Evolutionary conservation across 768 basidiomycete genomes (phyloP).

Genomic region (Thelephora aurantiotincta): DNA sequence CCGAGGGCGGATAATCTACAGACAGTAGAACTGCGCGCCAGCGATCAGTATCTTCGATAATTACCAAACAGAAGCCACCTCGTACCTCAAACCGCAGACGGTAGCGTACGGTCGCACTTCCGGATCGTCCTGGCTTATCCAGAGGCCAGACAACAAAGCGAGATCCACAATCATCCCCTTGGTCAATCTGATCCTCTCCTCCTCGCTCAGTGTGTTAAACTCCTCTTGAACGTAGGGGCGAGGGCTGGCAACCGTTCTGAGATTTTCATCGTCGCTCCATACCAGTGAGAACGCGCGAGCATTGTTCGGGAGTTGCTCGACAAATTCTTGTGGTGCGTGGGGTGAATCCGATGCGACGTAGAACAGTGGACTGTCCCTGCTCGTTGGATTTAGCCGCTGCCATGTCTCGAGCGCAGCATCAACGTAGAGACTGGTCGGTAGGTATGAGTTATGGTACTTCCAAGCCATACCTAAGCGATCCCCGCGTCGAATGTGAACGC

Average conservation of each 20-base stretch:
- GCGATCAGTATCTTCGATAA: neutral
- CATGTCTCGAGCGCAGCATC: conserved; percentile 28
- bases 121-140: conserved; percentile 28
- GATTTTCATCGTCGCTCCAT: conserved; percentile 24
- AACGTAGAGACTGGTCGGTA: conserved; percentile 37
- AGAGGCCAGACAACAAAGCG: conserved; percentile 49
- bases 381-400: conserved; percentile 19
- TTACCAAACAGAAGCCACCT: conserved; percentile 1
- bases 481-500: conserved; percentile 52
- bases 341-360: conserved; percentile 55
- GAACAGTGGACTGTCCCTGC: conserved; percentile 8
- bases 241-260: conserved; percentile 35
- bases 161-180: conserved; percentile 57
- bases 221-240: conserved; percentile 39
- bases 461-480: conserved; percentile 36
- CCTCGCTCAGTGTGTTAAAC: conserved; percentile 27
- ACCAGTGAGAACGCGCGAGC: conserved; percentile 31
- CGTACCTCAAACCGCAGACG: conserved; percentile 47
- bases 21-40: conserved; percentile 35
- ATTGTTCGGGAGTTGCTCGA: conserved; percentile 19
- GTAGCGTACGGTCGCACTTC: conserved; percentile 30
- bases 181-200: conserved; percentile 34
- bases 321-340: conserved; percentile 26
- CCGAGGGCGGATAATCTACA: conserved; percentile 47
- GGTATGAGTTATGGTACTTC: conserved; percentile 25